Base-by-base conservation (phyloP, 2,329 filamentous ascomycete genomes). In the Diaporthe citri region DNA sequence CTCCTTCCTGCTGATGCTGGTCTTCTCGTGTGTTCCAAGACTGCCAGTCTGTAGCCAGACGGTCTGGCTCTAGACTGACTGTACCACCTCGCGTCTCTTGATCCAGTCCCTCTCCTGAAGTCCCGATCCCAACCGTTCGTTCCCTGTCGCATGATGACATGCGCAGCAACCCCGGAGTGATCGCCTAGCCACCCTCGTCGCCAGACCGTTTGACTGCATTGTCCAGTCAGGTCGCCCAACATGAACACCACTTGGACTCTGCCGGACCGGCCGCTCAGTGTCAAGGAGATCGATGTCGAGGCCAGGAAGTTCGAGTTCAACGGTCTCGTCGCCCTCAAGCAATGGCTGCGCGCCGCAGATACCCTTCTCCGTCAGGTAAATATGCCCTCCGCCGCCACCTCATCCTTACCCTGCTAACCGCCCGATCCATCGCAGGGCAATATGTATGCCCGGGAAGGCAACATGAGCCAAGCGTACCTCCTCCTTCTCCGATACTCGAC, bases 401-500 rank as follows among this genome's bases (percentile, higher is more conserved):
- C 36, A 20, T 62, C 20, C 22, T 22, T 20, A 10, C 28, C 9
- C 36, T 17, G 20, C 22, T 69, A 46, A 46, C 9, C n/a, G 22
- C 28, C 10, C 41, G 6, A n/a, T 34, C 59, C 6, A 55, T 22
- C 3, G 3, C 41, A 98, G 94, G 96, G 95, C 28, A 89, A 91
- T 70, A 95, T 96, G 79, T 98, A 98, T 82, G 90, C 97, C 80
- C 90, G 90, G 56, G 96, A 98, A 83, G 93, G 93, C 80, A 96
- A 98, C 84, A 91, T 95, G 77, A 91, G 95, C 79, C 93, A 97
- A 81, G 94, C 96, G 6, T 99, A 97, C 83, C 90, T 98, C 72
- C 91, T 98, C 75, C 90, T 97, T n/a, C 95, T 97, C 82, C 92
- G 97, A 79, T 95, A 97, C 84, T 95, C 95, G 13, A 89, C 93